These are phyloP conservation scores for Bryoglossum gracile DNA, from an alignment of 495 filamentous ascomycete genomes.

Conservation along the genomic window DNA sequence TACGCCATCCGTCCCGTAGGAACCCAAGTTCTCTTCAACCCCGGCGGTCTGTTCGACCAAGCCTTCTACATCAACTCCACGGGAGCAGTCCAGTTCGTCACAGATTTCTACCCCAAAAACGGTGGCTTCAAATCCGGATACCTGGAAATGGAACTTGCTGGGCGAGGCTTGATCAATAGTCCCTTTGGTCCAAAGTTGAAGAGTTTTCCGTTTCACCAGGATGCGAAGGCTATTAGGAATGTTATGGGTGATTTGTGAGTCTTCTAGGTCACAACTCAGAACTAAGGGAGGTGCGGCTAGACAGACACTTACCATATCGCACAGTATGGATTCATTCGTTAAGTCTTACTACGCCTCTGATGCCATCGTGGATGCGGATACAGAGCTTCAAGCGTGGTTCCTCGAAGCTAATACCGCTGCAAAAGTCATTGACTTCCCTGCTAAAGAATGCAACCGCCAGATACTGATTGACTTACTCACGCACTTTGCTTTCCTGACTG, in stretches of 20 bases:
- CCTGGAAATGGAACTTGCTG: slow-evolving; percentile 26
- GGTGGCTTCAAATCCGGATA: slow-evolving; percentile 31
- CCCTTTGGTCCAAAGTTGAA: slow-evolving; percentile 25
- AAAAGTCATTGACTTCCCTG: slow-evolving; percentile 27
- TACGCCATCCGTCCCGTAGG: too few species aligned
- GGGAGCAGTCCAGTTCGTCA: slow-evolving; percentile 15
- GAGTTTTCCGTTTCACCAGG: slow-evolving; percentile 32
- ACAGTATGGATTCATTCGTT: slow-evolving; percentile 26
- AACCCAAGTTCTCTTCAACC: slow-evolving; percentile 21
- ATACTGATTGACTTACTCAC: slow-evolving; percentile 31
- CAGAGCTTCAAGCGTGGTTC: slow-evolving; percentile 31
- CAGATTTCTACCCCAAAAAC: slow-evolving; percentile 21
- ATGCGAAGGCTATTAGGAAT: slow-evolving; percentile 25
- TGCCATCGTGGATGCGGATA: slow-evolving; percentile 20
- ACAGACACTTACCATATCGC: too few species aligned
- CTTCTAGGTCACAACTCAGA: not conserved
- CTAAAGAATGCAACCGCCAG: not conserved
- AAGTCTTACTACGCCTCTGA: slow-evolving; percentile 28
- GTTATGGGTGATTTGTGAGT: slow-evolving; percentile 22
- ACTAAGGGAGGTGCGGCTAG: not conserved
- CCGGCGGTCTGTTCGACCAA: slow-evolving; percentile 27
- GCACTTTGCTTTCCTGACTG: slow-evolving; percentile 24
- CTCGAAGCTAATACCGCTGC: slow-evolving; percentile 22
- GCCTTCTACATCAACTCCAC: slow-evolving; percentile 21
- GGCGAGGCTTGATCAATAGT: slow-evolving; percentile 28